phyloP scores from a whole-genome alignment of 2,329 filamentous ascomycete genomes.

The Claviceps arundinis region DNA sequence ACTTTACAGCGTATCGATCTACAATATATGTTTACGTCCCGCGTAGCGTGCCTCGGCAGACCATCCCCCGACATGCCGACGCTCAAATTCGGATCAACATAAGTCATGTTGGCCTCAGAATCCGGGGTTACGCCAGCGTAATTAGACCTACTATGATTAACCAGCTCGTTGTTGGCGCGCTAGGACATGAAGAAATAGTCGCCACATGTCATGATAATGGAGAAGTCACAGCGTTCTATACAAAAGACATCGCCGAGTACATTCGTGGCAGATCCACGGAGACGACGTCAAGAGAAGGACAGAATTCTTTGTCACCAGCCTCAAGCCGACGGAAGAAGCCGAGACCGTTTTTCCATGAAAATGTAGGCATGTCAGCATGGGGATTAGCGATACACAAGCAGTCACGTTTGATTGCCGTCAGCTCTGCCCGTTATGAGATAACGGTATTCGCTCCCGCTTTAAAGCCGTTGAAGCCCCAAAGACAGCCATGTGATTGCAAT shows the following conservation, averaged over 20 bases:
- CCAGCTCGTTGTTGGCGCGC: conserved; percentile 51
- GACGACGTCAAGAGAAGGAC: conserved; percentile 5
- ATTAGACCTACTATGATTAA: conserved; percentile 50
- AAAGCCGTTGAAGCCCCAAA: conserved; percentile 2
- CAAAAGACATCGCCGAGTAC: conserved; percentile 34
- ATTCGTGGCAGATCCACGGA: conserved; percentile 19
- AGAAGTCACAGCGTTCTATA: conserved; percentile 60
- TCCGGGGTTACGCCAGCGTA: conserved; percentile 40
- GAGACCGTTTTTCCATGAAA: conserved; percentile 55
- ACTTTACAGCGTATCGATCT: conserved; percentile 45
- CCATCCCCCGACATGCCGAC: conserved; percentile 33
- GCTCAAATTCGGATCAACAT: conserved; percentile 34
- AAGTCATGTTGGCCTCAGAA: conserved; percentile 26
- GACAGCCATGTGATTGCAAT: conserved; percentile 3
- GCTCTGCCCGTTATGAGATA: conserved; percentile 53
- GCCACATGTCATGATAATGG: conserved; percentile 60
- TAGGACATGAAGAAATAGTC: conserved; percentile 58
- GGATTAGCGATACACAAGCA: conserved; percentile 69
- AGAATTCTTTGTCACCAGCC: background rate
- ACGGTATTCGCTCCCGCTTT: conserved; percentile 39
- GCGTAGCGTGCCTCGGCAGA: conserved; percentile 31
- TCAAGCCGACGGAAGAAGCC: conserved; percentile 9
- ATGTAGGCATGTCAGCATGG: conserved; percentile 74
- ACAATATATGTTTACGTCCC: conserved; percentile 45
- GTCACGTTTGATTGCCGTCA: conserved; percentile 76